Conservation (phyloP, 768 basidiomycete genomes). For the Psilocybe subaeruginosa region DNA sequence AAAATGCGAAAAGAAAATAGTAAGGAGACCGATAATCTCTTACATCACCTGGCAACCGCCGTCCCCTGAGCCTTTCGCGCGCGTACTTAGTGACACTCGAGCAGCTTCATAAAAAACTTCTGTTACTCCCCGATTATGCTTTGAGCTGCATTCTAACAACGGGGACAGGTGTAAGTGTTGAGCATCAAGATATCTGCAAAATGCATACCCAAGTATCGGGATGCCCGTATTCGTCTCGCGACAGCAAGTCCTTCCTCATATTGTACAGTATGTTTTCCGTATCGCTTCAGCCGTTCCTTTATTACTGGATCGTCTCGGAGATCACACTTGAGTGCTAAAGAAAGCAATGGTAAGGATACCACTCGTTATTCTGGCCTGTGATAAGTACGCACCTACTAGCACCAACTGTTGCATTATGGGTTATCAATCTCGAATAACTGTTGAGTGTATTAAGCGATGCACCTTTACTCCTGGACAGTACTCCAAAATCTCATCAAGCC, state of each 20-base stretch:
- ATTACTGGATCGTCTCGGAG: conserved; percentile 82
- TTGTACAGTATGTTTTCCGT: conserved; percentile 73
- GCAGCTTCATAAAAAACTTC: conserved; percentile 95
- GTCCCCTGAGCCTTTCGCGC: conserved; percentile 64
- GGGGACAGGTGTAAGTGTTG: neutral
- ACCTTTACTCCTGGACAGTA: conserved; percentile 97
- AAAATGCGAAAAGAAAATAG: neutral
- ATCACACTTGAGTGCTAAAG: conserved; percentile 91
- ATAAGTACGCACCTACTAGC: conserved; percentile 72
- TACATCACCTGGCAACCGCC: conserved; percentile 65
- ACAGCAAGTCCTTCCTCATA: conserved; percentile 93
- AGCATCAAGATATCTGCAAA: neutral
- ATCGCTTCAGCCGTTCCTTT: conserved; percentile 72
- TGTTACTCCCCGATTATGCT: conserved; percentile 92
- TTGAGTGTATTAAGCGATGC: conserved; percentile 17
- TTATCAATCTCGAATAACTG: conserved; percentile 4
- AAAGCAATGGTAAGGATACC: conserved; percentile 5
- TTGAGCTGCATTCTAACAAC: conserved; percentile 88
- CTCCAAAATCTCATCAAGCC: conserved; percentile 91
- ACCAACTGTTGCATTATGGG: conserved; percentile 58
- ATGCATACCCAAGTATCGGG: conserved; percentile 84
- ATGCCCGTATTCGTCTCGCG: conserved; percentile 89
- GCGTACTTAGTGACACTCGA: conserved; percentile 77
- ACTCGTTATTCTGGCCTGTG: neutral
- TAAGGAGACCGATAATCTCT: conserved; percentile 17